Conservation (phyloP, 2,329 filamentous ascomycete species). For the Sporothrix inflata region DNA sequence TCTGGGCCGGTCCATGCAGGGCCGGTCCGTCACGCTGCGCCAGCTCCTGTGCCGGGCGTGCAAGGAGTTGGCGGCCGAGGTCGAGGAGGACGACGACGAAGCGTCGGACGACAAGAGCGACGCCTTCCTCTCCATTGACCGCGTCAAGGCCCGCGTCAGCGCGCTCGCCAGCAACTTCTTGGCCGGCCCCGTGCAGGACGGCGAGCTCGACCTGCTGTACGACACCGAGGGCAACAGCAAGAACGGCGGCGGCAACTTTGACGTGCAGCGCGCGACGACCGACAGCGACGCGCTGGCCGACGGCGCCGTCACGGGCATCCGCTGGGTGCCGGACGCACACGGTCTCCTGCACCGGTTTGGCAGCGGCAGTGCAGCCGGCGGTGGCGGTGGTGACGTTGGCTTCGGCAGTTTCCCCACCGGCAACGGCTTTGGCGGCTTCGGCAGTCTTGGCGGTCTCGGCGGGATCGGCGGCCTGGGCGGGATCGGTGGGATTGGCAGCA, state of each 20-base stretch:
- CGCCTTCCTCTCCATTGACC: slow-evolving; percentile 67
- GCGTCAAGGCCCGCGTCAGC: slow-evolving; percentile 68
- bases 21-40: slow-evolving; percentile 70
- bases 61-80: slow-evolving; percentile 55
- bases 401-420: not conserved
- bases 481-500: not conserved
- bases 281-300: slow-evolving; percentile 43
- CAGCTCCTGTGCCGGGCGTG: slow-evolving; percentile 78
- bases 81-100: not conserved
- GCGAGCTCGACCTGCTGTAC: slow-evolving; percentile 80
- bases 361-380: slow-evolving; percentile 46
- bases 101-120: slow-evolving; percentile 35
- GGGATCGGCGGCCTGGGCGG: slow-evolving; percentile 6
- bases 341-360: slow-evolving; percentile 37
- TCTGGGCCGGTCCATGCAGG: slow-evolving; percentile 55
- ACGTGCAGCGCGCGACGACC: slow-evolving; percentile 54
- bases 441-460: not conserved
- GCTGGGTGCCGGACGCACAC: slow-evolving; percentile 56
- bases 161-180: slow-evolving; percentile 42
- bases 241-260: slow-evolving; percentile 91
- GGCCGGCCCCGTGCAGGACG: slow-evolving; percentile 51
- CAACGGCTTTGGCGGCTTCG: slow-evolving; percentile 8
- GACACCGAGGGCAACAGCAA: slow-evolving; percentile 85
- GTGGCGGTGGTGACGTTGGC: slow-evolving; percentile 43
- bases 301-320: slow-evolving; percentile 49